These are phyloP conservation scores for Camellia oleifera DNA, from an alignment of 179 eudicot genomes.

Conservation along the genomic window DNA sequence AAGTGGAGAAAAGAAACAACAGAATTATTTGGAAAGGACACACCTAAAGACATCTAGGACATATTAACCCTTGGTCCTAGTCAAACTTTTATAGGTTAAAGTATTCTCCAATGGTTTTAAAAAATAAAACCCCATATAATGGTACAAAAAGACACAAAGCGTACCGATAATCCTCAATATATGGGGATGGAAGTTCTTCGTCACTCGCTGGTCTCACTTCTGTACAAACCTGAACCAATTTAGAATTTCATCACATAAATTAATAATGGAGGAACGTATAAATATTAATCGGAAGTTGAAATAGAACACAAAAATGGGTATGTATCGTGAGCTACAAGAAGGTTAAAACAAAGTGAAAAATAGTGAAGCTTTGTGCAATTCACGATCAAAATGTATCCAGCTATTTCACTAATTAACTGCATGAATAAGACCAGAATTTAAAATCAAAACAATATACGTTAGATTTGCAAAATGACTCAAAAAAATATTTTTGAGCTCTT, in stretches of 20 bases:
- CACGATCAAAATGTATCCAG: background rate
- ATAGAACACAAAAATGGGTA: background rate
- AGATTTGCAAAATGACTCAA: background rate
- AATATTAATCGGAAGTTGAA: too few relatives aligned
- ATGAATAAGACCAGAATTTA: too few relatives aligned
- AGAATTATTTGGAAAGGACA: background rate
- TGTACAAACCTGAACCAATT: constrained; percentile 77
- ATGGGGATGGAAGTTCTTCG: constrained; percentile 89
- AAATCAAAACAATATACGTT: too few relatives aligned
- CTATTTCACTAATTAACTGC: background rate
- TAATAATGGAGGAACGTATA: constrained; percentile 9
- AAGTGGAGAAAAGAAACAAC: background rate
- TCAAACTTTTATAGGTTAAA: background rate
- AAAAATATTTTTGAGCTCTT: too few relatives aligned
- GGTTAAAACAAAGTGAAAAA: background rate
- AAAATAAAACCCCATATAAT: background rate
- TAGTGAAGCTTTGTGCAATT: background rate
- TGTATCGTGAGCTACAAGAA: background rate
- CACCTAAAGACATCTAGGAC: background rate
- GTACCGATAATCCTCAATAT: constrained; percentile 82
- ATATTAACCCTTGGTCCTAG: background rate
- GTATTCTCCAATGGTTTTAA: background rate
- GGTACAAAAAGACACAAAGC: constrained; percentile 10
- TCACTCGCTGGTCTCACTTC: constrained; percentile 75
- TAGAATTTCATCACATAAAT: constrained; percentile 34